These are phyloP conservation scores for Ampelocalamus luodianensis DNA, from an alignment of 176 grass and related monocot species.

Conservation along the genomic window DNA sequence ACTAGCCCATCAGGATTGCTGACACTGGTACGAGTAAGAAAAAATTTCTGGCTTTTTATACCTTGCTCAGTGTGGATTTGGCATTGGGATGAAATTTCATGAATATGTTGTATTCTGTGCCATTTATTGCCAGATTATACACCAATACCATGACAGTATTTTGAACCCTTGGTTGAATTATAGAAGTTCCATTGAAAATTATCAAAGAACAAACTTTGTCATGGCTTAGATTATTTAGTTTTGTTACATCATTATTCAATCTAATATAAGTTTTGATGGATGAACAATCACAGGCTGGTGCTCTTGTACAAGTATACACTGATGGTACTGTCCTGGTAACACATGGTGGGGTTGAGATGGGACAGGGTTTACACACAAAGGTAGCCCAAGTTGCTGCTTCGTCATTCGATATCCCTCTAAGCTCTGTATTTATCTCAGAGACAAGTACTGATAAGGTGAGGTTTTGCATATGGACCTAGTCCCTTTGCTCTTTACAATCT, in stretches of 20 bases:
- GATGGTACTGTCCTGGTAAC: slow-evolving; percentile 95
- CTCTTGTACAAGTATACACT: slow-evolving; percentile 95
- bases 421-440: slow-evolving; percentile 94
- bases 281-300: slow-evolving; percentile 71
- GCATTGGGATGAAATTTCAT: slow-evolving; percentile 6
- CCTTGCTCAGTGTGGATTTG: slow-evolving; percentile 1
- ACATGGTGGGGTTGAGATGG: slow-evolving; percentile 99
- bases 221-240: background rate
- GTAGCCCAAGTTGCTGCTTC: slow-evolving; percentile 91
- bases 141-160: slow-evolving; percentile 20
- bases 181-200: background rate
- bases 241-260: slow-evolving; percentile 17
- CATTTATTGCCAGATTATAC: slow-evolving; percentile 3
- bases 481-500: background rate
- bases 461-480: background rate
- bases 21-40: background rate
- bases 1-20: background rate
- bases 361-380: slow-evolving; percentile 99
- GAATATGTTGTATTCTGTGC: background rate
- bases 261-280: slow-evolving; percentile 39
- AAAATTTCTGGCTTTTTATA: background rate
- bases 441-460: slow-evolving; percentile 97
- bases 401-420: slow-evolving; percentile 81
- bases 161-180: background rate
- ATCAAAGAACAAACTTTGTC: background rate